phyloP scores from a whole-genome alignment of 1,284 basidiomycete genomes.

The Earliella scabrosa region DNA sequence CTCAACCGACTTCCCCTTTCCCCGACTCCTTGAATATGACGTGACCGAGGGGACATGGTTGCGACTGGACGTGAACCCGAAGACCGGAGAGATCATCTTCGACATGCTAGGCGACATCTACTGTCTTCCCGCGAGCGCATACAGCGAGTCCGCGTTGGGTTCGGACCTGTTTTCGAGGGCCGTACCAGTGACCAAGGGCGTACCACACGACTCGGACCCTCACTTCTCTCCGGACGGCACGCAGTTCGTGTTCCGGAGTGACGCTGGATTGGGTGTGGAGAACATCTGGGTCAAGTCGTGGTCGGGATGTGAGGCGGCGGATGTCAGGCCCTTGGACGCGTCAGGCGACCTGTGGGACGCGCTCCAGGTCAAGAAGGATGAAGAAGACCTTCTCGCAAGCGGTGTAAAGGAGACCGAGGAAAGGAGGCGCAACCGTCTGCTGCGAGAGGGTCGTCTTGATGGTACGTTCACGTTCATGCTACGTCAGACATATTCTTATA shows the following conservation, averaged over 20 bases:
- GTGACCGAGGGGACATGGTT: constrained; percentile 77
- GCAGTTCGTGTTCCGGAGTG: constrained; percentile 65
- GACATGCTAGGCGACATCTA: constrained; percentile 78
- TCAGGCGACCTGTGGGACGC: constrained; percentile 39
- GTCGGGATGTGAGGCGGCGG: constrained; percentile 64
- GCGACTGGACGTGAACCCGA: constrained; percentile 70
- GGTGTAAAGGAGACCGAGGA: constrained; percentile 55
- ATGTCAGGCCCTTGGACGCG: constrained; percentile 43
- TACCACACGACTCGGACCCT: constrained; percentile 72
- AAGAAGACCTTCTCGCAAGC: constrained; percentile 51
- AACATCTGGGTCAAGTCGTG: constrained; percentile 75
- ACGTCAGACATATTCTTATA: constrained; percentile 2
- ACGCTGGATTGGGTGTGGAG: constrained; percentile 71
- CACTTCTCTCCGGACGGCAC: constrained; percentile 71
- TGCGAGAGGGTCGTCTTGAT: constrained; percentile 59
- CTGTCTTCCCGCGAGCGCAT: constrained; percentile 56
- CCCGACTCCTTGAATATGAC: constrained; percentile 65
- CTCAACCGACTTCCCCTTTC: constrained; percentile 74
- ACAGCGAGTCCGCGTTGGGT: constrained; percentile 31
- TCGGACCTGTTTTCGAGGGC: constrained; percentile 39
- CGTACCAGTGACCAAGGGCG: constrained; percentile 56
- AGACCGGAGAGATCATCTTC: constrained; percentile 71
- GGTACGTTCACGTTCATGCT: constrained; percentile 42
- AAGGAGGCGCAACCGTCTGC: constrained; percentile 51
- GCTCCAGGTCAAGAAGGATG: constrained; percentile 41